These are phyloP conservation scores for Fomitiporia mediterranea DNA, from an alignment of 1,284 basidiomycete species.

Conservation along the genomic window DNA sequence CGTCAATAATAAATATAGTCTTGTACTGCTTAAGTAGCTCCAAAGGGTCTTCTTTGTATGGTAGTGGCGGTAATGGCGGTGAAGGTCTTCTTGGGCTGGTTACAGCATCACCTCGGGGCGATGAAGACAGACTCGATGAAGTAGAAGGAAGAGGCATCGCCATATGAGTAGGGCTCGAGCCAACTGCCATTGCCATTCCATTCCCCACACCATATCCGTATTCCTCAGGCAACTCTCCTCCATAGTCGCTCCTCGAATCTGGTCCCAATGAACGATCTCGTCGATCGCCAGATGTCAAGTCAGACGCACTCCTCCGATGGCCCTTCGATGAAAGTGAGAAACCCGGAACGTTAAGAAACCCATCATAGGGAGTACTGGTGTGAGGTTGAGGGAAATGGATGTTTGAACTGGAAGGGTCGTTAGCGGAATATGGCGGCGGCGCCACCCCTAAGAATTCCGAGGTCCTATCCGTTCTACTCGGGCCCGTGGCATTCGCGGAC, in stretches of 20 bases:
- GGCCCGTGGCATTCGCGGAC: slow-evolving; percentile 12
- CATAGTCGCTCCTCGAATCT: background rate
- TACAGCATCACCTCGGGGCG: background rate
- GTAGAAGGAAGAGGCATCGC: slow-evolving; percentile 2
- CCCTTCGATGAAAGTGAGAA: background rate
- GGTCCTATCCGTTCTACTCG: slow-evolving; percentile 3
- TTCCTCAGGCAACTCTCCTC: slow-evolving; percentile 1
- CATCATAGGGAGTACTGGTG: background rate
- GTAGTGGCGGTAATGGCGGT: background rate
- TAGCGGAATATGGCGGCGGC: slow-evolving; percentile 16
- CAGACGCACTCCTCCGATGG: slow-evolving; percentile 12
- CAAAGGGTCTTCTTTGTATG: slow-evolving; percentile 16
- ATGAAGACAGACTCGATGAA: background rate
- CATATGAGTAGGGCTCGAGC: background rate
- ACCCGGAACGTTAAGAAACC: slow-evolving; percentile 5
- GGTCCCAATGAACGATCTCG: background rate
- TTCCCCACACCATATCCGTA: slow-evolving; percentile 13
- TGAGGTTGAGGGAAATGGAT: background rate
- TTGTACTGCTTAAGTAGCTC: slow-evolving; percentile 39
- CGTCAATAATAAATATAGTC: slow-evolving; percentile 53
- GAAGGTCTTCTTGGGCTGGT: slow-evolving; percentile 8
- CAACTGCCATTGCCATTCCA: background rate
- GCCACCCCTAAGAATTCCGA: slow-evolving; percentile 2
- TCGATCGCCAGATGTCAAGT: background rate
- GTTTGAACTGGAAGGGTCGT: slow-evolving; percentile 5